phyloP scores from a whole-genome alignment of 1,284 basidiomycete species.

The Stygiomarasmius scandens region DNA sequence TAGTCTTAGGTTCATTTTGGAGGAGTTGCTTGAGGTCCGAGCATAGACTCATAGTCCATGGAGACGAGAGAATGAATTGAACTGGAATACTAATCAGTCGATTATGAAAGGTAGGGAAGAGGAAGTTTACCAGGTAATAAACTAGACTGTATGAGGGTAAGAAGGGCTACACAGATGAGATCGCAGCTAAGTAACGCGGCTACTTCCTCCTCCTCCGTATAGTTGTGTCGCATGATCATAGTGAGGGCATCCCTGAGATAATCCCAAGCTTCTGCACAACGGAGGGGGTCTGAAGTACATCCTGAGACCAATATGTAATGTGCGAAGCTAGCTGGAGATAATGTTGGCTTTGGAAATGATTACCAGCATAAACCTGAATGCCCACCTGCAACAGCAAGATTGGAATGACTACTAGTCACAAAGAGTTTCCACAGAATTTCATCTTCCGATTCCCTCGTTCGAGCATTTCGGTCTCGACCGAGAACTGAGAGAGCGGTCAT shows the following conservation, averaged over 20 bases:
- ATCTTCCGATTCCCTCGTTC: slow-evolving; percentile 18
- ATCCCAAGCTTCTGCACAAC: slow-evolving; percentile 55
- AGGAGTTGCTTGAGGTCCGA: slow-evolving; percentile 19
- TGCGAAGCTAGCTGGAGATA: slow-evolving; percentile 50
- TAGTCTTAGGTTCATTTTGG: neutral
- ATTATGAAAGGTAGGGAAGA: neutral
- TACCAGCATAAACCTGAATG: neutral
- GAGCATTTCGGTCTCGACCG: slow-evolving; percentile 16
- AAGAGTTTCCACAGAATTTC: slow-evolving; percentile 33
- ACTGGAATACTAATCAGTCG: slow-evolving; percentile 14
- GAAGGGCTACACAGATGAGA: slow-evolving; percentile 51
- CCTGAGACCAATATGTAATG: slow-evolving; percentile 41
- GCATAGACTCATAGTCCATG: slow-evolving; percentile 50
- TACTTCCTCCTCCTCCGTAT: slow-evolving; percentile 46
- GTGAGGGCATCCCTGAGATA: slow-evolving; percentile 53
- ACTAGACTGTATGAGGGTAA: slow-evolving; percentile 36
- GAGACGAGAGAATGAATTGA: slow-evolving; percentile 41
- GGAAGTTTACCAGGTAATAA: slow-evolving; percentile 35
- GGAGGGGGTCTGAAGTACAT: slow-evolving; percentile 35
- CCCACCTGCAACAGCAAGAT: slow-evolving; percentile 39
- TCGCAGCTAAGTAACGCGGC: slow-evolving; percentile 52
- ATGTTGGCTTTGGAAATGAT: slow-evolving; percentile 6
- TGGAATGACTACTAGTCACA: slow-evolving; percentile 24
- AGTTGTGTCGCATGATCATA: slow-evolving; percentile 46
- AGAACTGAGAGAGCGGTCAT: slow-evolving; percentile 28